Evolutionary conservation across 768 basidiomycete species (phyloP).

Genomic region (Gelatoporia subvermispora): DNA sequence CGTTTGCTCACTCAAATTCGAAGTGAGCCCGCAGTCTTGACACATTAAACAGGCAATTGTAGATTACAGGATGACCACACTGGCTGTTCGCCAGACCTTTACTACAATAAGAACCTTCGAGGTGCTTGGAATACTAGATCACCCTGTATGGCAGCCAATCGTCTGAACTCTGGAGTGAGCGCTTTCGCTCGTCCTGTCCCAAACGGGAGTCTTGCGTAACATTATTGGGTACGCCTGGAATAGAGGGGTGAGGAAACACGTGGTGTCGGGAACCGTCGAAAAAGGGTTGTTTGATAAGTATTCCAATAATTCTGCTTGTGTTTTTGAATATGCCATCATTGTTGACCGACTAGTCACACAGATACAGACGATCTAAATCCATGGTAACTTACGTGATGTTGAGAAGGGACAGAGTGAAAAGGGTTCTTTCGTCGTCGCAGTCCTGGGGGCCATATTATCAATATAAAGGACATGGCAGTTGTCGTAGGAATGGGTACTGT

Average conservation of each 20-base stretch:
- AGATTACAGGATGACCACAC: slow-evolving; percentile 42
- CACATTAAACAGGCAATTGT: background rate
- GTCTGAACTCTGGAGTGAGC: slow-evolving; percentile 48
- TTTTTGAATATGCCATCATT: no score
- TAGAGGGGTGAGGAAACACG: slow-evolving; percentile 9
- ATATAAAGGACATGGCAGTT: background rate
- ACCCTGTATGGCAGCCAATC: slow-evolving; percentile 45
- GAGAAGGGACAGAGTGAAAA: slow-evolving; percentile 1
- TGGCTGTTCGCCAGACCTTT: slow-evolving; percentile 32
- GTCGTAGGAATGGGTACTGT: background rate
- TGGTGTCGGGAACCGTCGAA: slow-evolving; percentile 10
- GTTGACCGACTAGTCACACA: no score
- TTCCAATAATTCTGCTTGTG: slow-evolving; percentile 8
- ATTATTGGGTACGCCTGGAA: slow-evolving; percentile 29
- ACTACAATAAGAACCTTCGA: slow-evolving; percentile 40
- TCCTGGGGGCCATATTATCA: background rate
- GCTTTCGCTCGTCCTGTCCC: slow-evolving; percentile 41
- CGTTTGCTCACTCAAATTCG: slow-evolving; percentile 6
- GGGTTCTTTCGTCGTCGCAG: slow-evolving; percentile 5
- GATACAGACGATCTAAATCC: slow-evolving; percentile 11
- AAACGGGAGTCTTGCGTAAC: slow-evolving; percentile 47
- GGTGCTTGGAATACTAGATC: slow-evolving; percentile 49
- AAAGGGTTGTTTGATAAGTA: slow-evolving; percentile 18
- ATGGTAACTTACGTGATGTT: slow-evolving; percentile 4
- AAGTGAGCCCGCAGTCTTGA: no score